Percentiles rank a stretch among this genome's conserved stretches.
These are phyloP conservation scores for Melanogaster broomeanus DNA, from an alignment of 768 basidiomycete species.

Conservation along the genomic window DNA sequence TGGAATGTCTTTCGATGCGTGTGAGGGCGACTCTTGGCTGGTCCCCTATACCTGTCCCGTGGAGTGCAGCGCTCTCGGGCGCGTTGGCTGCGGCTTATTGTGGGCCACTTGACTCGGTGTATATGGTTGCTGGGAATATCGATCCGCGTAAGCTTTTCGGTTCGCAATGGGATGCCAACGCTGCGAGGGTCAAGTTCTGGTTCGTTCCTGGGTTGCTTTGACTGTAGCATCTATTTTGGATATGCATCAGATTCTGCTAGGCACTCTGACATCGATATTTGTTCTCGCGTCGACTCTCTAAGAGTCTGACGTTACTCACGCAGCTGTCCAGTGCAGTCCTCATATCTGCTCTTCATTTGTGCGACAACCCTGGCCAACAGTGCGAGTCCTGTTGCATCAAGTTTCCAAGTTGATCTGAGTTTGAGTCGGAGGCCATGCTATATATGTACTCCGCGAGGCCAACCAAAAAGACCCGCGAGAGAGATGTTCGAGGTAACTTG, in stretches of 20 bases:
- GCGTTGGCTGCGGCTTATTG: constrained; percentile 32
- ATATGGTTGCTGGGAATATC: constrained; percentile 50
- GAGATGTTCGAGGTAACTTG: too few species aligned
- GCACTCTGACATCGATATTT: too few species aligned
- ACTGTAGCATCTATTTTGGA: constrained; percentile 3
- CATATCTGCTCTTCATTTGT: too few species aligned
- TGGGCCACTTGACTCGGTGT: constrained; percentile 52
- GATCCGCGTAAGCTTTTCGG: constrained; percentile 49
- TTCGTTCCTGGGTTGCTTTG: constrained; percentile 49
- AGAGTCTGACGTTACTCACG: too few species aligned
- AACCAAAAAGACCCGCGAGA: too few species aligned
- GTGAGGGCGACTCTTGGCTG: constrained; percentile 32
- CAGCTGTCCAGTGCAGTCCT: too few species aligned
- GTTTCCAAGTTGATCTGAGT: too few species aligned
- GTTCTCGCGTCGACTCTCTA: too few species aligned
- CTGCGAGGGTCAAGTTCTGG: constrained; percentile 46
- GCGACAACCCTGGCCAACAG: too few species aligned
- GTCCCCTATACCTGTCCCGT: constrained; percentile 30
- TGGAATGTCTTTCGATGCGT: constrained; percentile 44
- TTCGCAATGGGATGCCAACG: constrained; percentile 50
- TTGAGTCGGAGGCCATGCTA: too few species aligned
- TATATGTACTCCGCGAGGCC: too few species aligned
- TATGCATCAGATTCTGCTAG: background rate
- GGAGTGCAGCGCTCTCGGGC: constrained; percentile 36
- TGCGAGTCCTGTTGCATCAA: too few species aligned